Evolutionary conservation across 495 filamentous ascomycete species (phyloP).

Genomic region (Hypomontagnella monticulosa): DNA sequence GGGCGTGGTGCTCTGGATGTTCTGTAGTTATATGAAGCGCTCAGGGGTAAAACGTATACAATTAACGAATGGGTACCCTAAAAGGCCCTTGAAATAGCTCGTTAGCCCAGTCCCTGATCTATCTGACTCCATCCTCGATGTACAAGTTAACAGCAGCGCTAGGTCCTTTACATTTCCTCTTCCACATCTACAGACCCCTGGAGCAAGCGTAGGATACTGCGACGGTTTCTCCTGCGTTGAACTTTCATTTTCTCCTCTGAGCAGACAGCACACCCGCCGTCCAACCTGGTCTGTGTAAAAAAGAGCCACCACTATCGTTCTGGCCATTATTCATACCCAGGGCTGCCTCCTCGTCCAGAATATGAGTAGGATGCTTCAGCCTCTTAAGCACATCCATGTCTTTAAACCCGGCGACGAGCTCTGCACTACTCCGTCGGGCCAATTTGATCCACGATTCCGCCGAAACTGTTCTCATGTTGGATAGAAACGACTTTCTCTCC

Average conservation of each 20-base stretch:
- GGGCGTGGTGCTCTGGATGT: constrained; percentile 13
- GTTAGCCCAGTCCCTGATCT: constrained; percentile 3
- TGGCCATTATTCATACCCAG: neutral
- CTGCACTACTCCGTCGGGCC: constrained; percentile 15
- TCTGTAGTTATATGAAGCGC: constrained; percentile 31
- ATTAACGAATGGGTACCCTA: constrained; percentile 28
- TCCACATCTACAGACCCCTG: constrained; percentile 31
- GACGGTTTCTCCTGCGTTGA: constrained; percentile 19
- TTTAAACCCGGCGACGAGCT: constrained; percentile 23
- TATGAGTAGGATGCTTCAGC: neutral
- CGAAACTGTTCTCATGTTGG: constrained; percentile 16
- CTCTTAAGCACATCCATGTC: constrained; percentile 15
- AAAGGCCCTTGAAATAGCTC: constrained; percentile 11
- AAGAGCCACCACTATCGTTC: constrained; percentile 14
- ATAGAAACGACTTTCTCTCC: constrained; percentile 14
- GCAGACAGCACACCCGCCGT: constrained; percentile 28
- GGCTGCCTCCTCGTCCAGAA: constrained; percentile 25
- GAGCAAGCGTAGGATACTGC: constrained; percentile 22
- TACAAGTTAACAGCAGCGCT: constrained; percentile 5
- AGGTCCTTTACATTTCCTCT: constrained; percentile 18
- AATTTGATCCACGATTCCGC: constrained; percentile 15
- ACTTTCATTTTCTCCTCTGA: constrained; percentile 25
- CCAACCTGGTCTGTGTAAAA: constrained; percentile 29
- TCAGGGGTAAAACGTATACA: constrained; percentile 19
- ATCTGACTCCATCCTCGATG: neutral